Percentiles rank a stretch among this genome's conserved stretches.
Conservation (phyloP, 495 filamentous ascomycete species). For the Penicillium cataractarum region DNA sequence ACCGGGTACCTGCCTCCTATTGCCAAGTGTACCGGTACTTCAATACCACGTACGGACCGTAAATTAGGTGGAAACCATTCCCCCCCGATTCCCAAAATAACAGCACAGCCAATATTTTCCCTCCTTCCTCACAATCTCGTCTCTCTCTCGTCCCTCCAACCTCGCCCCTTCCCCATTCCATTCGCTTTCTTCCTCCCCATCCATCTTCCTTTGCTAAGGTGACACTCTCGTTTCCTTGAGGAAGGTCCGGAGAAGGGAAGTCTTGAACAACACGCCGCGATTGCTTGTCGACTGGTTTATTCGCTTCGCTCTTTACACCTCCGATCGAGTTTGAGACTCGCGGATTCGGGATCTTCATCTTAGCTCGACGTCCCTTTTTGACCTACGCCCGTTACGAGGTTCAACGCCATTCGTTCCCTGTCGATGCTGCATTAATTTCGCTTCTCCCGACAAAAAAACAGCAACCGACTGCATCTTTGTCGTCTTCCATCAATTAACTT, state of each 20-base stretch:
- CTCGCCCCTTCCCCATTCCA: constrained; percentile 27
- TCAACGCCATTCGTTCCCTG: constrained; percentile 17
- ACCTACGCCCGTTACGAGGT: constrained; percentile 19
- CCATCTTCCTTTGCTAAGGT: constrained; percentile 32
- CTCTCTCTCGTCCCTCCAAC: constrained; percentile 2
- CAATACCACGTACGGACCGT: too few species aligned
- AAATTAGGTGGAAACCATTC: constrained; percentile 9
- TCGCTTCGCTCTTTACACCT: constrained; percentile 17
- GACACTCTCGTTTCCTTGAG: constrained; percentile 36
- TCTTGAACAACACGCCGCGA: constrained; percentile 32
- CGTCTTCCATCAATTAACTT: constrained; percentile 12
- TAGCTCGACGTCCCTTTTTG: constrained; percentile 19
- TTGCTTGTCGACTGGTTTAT: constrained; percentile 4
- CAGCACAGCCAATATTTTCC: constrained; percentile 35
- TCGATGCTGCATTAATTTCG: constrained; percentile 30
- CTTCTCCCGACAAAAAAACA: background rate
- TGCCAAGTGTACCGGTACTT: background rate
- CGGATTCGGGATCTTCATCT: constrained; percentile 9
- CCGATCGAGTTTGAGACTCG: constrained; percentile 30
- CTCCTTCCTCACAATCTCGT: constrained; percentile 20
- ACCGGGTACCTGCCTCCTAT: constrained; percentile 15
- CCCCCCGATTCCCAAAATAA: constrained; percentile 49
- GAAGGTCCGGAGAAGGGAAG: constrained; percentile 25
- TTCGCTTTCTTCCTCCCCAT: constrained; percentile 37
- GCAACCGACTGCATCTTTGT: constrained; percentile 1